A percentile compares a stretch with the other conserved stretches of the same genome.
phyloP scores from a whole-genome alignment of 2,329 filamentous ascomycete genomes.

The Pyricularia sp. region DNA sequence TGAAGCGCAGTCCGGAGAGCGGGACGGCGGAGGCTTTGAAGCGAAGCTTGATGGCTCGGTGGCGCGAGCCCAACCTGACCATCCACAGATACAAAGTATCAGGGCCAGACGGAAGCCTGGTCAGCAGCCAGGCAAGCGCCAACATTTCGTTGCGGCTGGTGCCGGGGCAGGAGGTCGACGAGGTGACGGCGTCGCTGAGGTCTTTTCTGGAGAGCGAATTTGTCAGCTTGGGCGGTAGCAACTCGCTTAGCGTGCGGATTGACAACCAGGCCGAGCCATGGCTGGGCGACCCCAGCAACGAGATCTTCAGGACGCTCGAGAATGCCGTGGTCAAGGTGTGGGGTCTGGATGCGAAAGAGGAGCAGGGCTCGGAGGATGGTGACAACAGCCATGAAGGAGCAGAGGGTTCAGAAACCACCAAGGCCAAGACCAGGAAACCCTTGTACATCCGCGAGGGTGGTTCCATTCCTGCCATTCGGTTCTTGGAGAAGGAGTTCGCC shows the following conservation, averaged over 20 bases:
- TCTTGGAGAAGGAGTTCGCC: constrained; percentile 84
- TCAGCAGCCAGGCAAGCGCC: constrained; percentile 78
- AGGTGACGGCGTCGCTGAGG: constrained; percentile 56
- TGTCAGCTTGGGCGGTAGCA: constrained; percentile 60
- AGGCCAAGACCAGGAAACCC: constrained; percentile 43
- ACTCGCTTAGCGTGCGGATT: constrained; percentile 67
- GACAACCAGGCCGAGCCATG: constrained; percentile 93
- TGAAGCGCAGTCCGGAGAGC: constrained; percentile 52
- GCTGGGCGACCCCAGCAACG: constrained; percentile 82
- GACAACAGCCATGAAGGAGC: neutral
- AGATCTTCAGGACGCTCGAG: constrained; percentile 82
- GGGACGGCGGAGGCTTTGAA: constrained; percentile 58
- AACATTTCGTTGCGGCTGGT: constrained; percentile 85
- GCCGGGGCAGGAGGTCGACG: constrained; percentile 76
- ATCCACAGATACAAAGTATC: constrained; percentile 90
- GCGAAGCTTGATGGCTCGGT: constrained; percentile 76
- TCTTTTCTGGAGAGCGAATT: constrained; percentile 61
- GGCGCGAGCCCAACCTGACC: constrained; percentile 89
- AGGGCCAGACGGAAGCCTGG: constrained; percentile 81
- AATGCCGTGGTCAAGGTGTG: constrained; percentile 75
- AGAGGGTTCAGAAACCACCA: constrained; percentile 7
- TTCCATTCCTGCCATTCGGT: constrained; percentile 86
- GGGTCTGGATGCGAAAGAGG: constrained; percentile 35
- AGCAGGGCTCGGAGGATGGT: constrained; percentile 4
- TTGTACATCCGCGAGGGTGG: constrained; percentile 93